phyloP scores from a whole-genome alignment of 1,139 yeast species.

The Pichia inconspicua region DNA sequence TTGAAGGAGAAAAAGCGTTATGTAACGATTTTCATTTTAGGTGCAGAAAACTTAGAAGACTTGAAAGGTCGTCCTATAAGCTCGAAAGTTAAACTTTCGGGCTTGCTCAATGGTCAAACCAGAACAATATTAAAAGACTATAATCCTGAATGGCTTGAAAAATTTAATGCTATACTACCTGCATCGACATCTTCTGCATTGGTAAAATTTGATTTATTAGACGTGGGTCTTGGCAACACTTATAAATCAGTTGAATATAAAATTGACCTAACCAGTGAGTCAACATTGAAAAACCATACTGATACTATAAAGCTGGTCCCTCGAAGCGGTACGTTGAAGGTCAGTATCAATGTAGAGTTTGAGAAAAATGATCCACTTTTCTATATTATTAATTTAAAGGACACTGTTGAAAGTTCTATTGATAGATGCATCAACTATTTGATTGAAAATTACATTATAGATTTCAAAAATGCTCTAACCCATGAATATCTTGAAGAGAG shows the following conservation, averaged over 20 bases:
- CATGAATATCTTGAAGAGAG: constrained; percentile 20
- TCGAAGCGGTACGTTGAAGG: constrained; percentile 23
- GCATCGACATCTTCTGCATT: not conserved
- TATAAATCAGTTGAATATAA: constrained; percentile 21
- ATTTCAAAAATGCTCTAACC: constrained; percentile 22
- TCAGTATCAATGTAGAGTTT: constrained; percentile 19
- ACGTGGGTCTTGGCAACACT: constrained; percentile 12
- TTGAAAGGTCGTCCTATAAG: constrained; percentile 49
- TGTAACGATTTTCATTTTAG: constrained; percentile 38
- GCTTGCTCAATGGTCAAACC: constrained; percentile 66
- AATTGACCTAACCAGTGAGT: constrained; percentile 14
- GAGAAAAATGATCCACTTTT: constrained; percentile 25
- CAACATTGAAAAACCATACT: constrained; percentile 24
- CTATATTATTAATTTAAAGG: constrained; percentile 18
- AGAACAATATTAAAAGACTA: constrained; percentile 52
- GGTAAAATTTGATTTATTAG: constrained; percentile 18
- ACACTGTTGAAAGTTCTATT: constrained; percentile 19
- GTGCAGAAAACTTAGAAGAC: constrained; percentile 61
- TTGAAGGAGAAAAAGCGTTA: constrained; percentile 14
- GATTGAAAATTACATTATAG: constrained; percentile 21
- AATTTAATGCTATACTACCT: constrained; percentile 32
- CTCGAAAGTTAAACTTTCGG: constrained; percentile 63
- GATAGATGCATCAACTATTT: constrained; percentile 23
- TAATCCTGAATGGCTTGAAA: constrained; percentile 89
- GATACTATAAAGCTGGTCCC: constrained; percentile 22